Base-by-base conservation (phyloP, 345 rosid genomes). In the Linum trigynum region DNA sequence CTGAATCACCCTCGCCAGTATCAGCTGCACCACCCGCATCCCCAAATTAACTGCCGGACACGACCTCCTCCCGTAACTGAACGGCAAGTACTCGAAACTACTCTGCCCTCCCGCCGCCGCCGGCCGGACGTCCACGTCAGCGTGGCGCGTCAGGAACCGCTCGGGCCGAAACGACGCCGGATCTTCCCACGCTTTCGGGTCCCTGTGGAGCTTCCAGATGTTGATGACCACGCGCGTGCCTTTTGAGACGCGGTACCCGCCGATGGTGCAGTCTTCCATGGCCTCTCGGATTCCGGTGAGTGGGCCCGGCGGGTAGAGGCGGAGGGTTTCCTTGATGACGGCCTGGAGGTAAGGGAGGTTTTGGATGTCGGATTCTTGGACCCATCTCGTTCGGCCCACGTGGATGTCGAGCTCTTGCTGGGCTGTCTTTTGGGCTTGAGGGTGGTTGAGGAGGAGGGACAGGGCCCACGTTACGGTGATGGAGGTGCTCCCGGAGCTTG, bases 401-500 rank as follows among this genome's bases (percentile, higher is more conserved):
- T 16, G 50, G 10, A 0, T 62, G 71, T 83, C 84, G 4, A 89
- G 71, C 71, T 89, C 96, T 62, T 83, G 78, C 64, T 83, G 86
- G 14, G 82, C 86, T 4, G 63, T 45, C 59, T 67, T 68, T 4
- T 86, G 67, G 14, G 65, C 69, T 0, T 41, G 40, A 5, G 80
- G 84, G 63, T 82, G 74, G 71, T 83, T 81, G 38, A 83, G 64
- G 1, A 87, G 71, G 9, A 81, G 62, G 0, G 86, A 78, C 8
- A 87, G 3, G 0, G 68, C 79, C 94, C 94, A 87, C 14, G 73
- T 81, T 4, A 77, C 35, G 42, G 80, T 74, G 0, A 71, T 42
- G 7, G 80, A 43, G 10, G 84, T 80, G 59, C 86, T 84, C 72
- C 86, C 90, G n/a, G 88, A 61, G 12, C 82, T 89, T 0, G 83